Conservation (phyloP, 1,284 basidiomycete genomes). For the Takashimella koratensis region DNA sequence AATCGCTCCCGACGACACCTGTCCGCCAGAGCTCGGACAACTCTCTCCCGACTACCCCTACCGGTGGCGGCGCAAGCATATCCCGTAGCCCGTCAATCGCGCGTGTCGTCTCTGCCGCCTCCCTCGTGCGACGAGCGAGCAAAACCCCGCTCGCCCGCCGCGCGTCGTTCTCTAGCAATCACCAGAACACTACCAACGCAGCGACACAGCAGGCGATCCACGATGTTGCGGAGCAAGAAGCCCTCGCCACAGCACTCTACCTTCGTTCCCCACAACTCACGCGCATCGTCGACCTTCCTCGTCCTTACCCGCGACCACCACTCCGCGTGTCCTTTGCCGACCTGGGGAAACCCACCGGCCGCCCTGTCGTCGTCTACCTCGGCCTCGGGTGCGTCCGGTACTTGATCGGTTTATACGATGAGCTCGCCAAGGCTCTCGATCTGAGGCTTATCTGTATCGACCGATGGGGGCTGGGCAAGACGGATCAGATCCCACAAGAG, state of each 20-base stretch:
- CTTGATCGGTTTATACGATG: slow-evolving; percentile 90
- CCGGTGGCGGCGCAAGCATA: background rate
- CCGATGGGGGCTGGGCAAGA: slow-evolving; percentile 91
- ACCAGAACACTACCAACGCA: too few relatives aligned
- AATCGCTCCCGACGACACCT: background rate
- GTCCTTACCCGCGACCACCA: slow-evolving; percentile 60
- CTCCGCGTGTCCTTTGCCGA: slow-evolving; percentile 90
- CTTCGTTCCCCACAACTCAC: slow-evolving; percentile 80
- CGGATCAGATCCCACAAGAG: slow-evolving; percentile 63
- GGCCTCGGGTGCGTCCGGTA: slow-evolving; percentile 92
- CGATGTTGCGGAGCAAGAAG: slow-evolving; percentile 13
- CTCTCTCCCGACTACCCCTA: background rate
- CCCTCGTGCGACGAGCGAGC: background rate
- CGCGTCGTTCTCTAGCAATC: background rate
- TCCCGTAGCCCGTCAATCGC: background rate
- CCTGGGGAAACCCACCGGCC: slow-evolving; percentile 74
- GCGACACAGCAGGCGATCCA: background rate
- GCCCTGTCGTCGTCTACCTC: slow-evolving; percentile 84
- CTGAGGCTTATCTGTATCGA: slow-evolving; percentile 91
- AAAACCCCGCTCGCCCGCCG: background rate
- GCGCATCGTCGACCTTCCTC: slow-evolving; percentile 69
- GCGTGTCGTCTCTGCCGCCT: background rate
- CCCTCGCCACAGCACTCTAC: slow-evolving; percentile 53
- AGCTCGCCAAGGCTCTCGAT: slow-evolving; percentile 82
- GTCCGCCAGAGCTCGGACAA: background rate